Conservation (phyloP, 83 land plant genomes). For the Isoetes engelmannii region DNA sequence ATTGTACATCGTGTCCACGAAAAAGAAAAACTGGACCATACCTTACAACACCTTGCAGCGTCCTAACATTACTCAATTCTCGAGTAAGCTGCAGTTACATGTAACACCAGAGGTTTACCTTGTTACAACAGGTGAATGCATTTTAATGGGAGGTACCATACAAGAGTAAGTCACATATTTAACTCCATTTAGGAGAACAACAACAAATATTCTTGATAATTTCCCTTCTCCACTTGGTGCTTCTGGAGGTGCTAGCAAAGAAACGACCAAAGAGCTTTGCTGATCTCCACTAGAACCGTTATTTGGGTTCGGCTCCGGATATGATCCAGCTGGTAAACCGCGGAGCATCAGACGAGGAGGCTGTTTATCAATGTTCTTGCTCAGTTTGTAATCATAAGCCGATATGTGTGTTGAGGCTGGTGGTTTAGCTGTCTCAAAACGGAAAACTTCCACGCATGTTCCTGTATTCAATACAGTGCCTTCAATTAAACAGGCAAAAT, state of each 20-base stretch:
- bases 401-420: background rate
- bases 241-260: background rate
- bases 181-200: slow-evolving; percentile 77
- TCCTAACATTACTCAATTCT: too few species aligned
- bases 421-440: background rate
- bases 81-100: too few species aligned
- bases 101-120: background rate
- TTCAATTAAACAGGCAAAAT: background rate
- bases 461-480: background rate
- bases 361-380: background rate
- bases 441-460: background rate
- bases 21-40: too few species aligned
- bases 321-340: background rate
- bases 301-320: background rate
- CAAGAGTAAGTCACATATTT: slow-evolving; percentile 98
- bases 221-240: slow-evolving; percentile 33
- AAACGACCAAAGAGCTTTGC: background rate
- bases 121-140: slow-evolving; percentile 12
- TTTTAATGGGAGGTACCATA: slow-evolving; percentile 49
- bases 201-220: slow-evolving; percentile 81
- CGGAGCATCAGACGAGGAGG: background rate
- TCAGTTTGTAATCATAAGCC: background rate
- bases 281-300: background rate
- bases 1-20: too few species aligned
- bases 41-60: too few species aligned